Percentiles rank a stretch among this genome's conserved stretches.
These are phyloP conservation scores for Spathaspora sp. DNA, from an alignment of 805 yeast genomes.

Conservation along the genomic window DNA sequence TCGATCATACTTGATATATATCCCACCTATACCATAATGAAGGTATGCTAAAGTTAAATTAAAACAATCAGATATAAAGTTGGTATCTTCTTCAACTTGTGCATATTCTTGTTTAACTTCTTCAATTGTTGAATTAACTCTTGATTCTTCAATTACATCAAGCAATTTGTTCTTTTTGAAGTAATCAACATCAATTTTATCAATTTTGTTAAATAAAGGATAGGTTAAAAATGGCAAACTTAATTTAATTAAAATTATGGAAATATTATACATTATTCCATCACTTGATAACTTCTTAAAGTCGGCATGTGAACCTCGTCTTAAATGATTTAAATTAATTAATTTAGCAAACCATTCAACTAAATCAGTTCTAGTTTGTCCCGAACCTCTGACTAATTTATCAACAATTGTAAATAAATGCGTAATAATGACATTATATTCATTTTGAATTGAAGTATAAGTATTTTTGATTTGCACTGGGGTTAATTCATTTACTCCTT, in stretches of 20 bases:
- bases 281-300: conserved; percentile 65
- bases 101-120: conserved; percentile 62
- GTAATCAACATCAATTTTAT: conserved; percentile 72
- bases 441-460: conserved; percentile 60
- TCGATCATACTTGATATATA: conserved; percentile 52
- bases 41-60: conserved; percentile 73
- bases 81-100: conserved; percentile 37
- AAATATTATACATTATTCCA: conserved; percentile 76
- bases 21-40: conserved; percentile 88
- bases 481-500: conserved; percentile 14
- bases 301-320: conserved; percentile 83
- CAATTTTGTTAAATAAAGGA: conserved; percentile 59
- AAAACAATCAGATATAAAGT: conserved; percentile 91
- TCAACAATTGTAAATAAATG: conserved; percentile 69
- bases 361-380: conserved; percentile 57
- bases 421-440: conserved; percentile 55
- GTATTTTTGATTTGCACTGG: conserved; percentile 43
- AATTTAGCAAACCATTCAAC: conserved; percentile 68
- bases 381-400: conserved; percentile 70
- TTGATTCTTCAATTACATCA: conserved; percentile 76
- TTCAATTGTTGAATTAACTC: conserved; percentile 69
- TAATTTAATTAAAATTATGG: conserved; percentile 62
- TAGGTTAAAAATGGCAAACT: conserved; percentile 80
- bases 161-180: conserved; percentile 52
- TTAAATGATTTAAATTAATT: conserved; percentile 78